Base-by-base conservation (phyloP, 116 monocot genomes). In the Zostera marina region DNA sequence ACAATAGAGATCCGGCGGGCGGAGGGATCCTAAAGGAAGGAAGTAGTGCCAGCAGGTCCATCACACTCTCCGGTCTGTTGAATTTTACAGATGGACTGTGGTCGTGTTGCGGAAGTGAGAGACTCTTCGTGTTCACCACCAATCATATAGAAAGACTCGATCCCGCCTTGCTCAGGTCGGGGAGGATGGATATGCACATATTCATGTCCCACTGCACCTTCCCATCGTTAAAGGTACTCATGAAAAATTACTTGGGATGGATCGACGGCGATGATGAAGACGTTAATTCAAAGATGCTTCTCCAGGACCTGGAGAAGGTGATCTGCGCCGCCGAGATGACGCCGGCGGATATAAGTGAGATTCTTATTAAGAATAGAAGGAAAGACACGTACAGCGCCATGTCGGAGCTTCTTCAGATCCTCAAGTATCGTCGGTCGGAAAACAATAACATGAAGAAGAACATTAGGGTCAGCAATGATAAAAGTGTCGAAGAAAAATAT, bases 151-250 rank as follows among this genome's bases (percentile, higher is more conserved):
- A 91, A 54, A 72, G 69, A 66, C 77, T 91, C 9, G 91, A 91
- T 60, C 79, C 79, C 17, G 91, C 91, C 8, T 55, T 91, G 70
- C 68, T 91, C 24, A 60, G 91, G 38, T 82, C 85, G 3, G 85
- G 91, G 47, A 58, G 91, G 69, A 91, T 91, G 91, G 91, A 91
- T 58, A 82, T 85, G 85, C 91, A 85, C 56, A 66, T 91, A 20
- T 66, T 65, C 74, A 85, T 91, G 91, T 75, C 73, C 71, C 77
- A 77, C 51, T 91, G 91, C 47, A 68, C 82, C 15, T 85, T 79
- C 58, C 73, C 74, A 14, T 76, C 91, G 10, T 19, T 91, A 9
- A 81, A 73, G 71, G 82, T 85, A 39, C 66, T 91, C 54, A 65
- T 85, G 68, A 73, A 54, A 64, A 91, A 91, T 54, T 91, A 91